phyloP scores from a whole-genome alignment of 129 eudicot genomes.

The Arctium minus region DNA sequence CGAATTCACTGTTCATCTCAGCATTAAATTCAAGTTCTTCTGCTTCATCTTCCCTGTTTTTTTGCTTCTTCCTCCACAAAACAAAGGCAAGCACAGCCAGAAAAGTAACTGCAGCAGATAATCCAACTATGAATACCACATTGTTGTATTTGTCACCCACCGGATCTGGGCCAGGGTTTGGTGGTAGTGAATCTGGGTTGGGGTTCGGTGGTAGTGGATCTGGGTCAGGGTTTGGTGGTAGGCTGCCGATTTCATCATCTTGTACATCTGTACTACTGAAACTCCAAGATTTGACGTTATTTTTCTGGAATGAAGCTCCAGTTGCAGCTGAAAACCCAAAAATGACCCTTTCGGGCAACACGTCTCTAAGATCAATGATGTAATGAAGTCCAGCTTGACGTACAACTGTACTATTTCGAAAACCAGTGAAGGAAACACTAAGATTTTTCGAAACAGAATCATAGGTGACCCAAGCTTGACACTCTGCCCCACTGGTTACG shows the following conservation, averaged over 20 bases:
- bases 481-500: slow-evolving; percentile 4
- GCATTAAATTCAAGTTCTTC: neutral
- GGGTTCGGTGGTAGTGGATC: too few species aligned
- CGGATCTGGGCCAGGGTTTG: too few species aligned
- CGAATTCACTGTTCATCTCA: slow-evolving; percentile 1
- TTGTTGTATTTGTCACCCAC: neutral
- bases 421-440: slow-evolving; percentile 24
- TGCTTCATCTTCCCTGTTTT: neutral
- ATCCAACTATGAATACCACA: slow-evolving; percentile 22
- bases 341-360: slow-evolving; percentile 24
- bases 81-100: neutral
- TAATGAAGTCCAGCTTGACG: slow-evolving; percentile 11
- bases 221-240: too few species aligned
- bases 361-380: slow-evolving; percentile 25
- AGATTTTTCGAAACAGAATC: slow-evolving; percentile 21
- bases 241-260: neutral
- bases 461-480: slow-evolving; percentile 35
- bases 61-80: slow-evolving; percentile 8
- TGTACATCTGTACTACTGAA: slow-evolving; percentile 15
- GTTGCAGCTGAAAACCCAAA: slow-evolving; percentile 35
- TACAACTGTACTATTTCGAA: neutral
- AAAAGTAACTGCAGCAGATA: neutral
- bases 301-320: neutral
- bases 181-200: too few species aligned
- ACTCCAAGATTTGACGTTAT: slow-evolving; percentile 29